phyloP scores from a whole-genome alignment of 495 filamentous ascomycete species.

The Penicillium flavigenum region DNA sequence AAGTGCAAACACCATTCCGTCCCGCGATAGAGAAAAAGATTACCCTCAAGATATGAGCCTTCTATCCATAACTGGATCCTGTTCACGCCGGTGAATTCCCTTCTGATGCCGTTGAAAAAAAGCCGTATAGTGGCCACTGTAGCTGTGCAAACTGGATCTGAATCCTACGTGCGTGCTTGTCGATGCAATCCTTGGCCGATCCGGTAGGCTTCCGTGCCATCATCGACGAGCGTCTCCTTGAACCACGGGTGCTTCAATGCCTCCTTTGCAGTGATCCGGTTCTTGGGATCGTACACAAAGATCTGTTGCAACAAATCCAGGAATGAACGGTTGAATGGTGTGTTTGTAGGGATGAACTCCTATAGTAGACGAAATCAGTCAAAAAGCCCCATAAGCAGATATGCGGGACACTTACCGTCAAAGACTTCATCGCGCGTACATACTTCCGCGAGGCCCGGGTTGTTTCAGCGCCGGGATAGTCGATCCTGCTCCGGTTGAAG shows the following conservation, averaged over 20 bases:
- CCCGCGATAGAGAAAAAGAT: constrained; percentile 28
- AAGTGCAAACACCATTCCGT: constrained; percentile 29
- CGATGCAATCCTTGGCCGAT: constrained; percentile 51
- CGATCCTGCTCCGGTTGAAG: constrained; percentile 78
- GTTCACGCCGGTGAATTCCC: constrained; percentile 23
- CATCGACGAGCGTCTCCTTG: constrained; percentile 77
- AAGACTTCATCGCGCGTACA: constrained; percentile 89
- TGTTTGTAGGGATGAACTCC: constrained; percentile 86
- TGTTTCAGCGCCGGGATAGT: constrained; percentile 87
- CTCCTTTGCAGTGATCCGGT: constrained; percentile 87
- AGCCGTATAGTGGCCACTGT: constrained; percentile 9
- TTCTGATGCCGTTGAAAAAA: constrained; percentile 14
- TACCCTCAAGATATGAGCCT: constrained; percentile 22
- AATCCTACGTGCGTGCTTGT: constrained; percentile 8
- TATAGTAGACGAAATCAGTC: constrained; percentile 33
- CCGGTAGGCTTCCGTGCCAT: constrained; percentile 88
- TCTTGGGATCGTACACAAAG: constrained; percentile 91
- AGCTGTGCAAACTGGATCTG: neutral
- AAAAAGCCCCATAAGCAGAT: constrained; percentile 20
- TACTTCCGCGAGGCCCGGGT: constrained; percentile 87
- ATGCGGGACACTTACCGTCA: constrained; percentile 61
- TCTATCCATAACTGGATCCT: constrained; percentile 38
- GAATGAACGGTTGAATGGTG: constrained; percentile 77
- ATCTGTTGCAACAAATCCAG: constrained; percentile 85
- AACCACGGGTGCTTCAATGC: constrained; percentile 95